These are phyloP conservation scores for Penicillium crustosum DNA, from an alignment of 2,329 filamentous ascomycete genomes.

Conservation along the genomic window DNA sequence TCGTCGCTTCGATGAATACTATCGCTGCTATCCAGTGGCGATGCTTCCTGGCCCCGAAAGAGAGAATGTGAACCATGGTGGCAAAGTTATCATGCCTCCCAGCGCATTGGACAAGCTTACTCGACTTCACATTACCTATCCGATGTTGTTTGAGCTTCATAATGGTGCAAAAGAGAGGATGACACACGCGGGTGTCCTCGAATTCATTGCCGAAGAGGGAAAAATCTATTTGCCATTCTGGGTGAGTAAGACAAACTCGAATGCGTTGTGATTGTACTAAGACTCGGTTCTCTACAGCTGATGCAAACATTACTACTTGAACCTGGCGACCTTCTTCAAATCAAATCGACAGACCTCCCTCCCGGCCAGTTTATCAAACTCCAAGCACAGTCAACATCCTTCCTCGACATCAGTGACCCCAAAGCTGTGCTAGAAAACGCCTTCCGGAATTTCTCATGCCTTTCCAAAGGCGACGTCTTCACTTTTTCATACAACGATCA, in stretches of 20 bases:
- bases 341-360: conserved; percentile 90
- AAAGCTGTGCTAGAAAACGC: conserved; percentile 96
- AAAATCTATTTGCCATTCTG: conserved; percentile 95
- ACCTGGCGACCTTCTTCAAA: conserved; percentile 89
- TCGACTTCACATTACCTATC: conserved; percentile 92
- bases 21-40: conserved; percentile 90
- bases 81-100: conserved; percentile 96
- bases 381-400: conserved; percentile 87
- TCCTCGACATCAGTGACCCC: conserved; percentile 95
- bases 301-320: conserved; percentile 91
- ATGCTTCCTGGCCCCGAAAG: conserved; percentile 92
- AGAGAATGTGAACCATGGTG: conserved; percentile 88
- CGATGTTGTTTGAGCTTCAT: conserved; percentile 92
- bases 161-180: conserved; percentile 78
- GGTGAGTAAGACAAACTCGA: conserved; percentile 53
- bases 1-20: conserved; percentile 96
- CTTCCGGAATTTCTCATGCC: conserved; percentile 90
- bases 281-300: conserved; percentile 57
- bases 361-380: conserved; percentile 93
- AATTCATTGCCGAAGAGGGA: conserved; percentile 97
- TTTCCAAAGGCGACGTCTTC: conserved; percentile 92
- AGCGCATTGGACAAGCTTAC: conserved; percentile 97
- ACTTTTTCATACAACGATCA: conserved; percentile 96
- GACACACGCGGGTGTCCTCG: conserved; percentile 91
- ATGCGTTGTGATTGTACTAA: conserved; percentile 12